A percentile compares a stretch with the other conserved stretches of the same genome.
Evolutionary conservation across 208 protist species (phyloP).

Genomic region (Leishmania tarentolae): DNA sequence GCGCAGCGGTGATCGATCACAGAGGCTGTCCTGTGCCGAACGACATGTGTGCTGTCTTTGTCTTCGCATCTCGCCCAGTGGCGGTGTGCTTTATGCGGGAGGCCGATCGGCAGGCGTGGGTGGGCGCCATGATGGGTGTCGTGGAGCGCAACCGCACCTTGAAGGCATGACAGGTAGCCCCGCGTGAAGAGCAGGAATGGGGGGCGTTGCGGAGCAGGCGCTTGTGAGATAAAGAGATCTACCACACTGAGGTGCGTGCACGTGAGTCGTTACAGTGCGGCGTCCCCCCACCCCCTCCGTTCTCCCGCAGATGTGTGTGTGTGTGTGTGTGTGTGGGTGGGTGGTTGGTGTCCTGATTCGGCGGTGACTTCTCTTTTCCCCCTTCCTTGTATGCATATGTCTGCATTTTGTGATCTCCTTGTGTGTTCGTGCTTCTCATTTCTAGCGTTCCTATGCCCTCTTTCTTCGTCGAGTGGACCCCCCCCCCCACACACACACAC

Average conservation of each 20-base stretch:
- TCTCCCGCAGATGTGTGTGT: not conserved
- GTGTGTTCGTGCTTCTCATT: not conserved
- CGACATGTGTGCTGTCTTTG: conserved; percentile 60
- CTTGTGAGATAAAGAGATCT: not conserved
- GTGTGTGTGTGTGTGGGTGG: not conserved
- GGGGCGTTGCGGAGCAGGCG: not conserved
- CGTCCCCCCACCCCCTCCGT: not conserved
- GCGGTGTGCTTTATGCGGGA: conserved; percentile 65
- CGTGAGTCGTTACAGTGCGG: not conserved
- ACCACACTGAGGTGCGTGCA: not conserved
- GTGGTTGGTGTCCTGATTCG: too few relatives aligned
- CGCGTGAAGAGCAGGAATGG: not conserved
- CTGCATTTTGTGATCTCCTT: not conserved
- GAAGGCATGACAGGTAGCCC: not conserved
- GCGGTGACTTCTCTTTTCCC: too few relatives aligned
- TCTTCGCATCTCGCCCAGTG: conserved; percentile 49
- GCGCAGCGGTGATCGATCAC: conserved; percentile 42
- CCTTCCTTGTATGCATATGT: too few relatives aligned
- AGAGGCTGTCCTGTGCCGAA: conserved; percentile 28
- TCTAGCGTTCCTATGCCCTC: not conserved
- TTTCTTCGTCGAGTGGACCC: not conserved
- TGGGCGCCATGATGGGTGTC: conserved; percentile 69
- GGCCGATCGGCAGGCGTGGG: conserved; percentile 65
- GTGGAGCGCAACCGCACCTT: conserved; percentile 65
- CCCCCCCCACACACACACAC: not conserved